A percentile compares a stretch with the other conserved stretches of the same genome.
Evolutionary conservation across 768 basidiomycete species (phyloP).

Genomic region (Amanita pseudoporphyria): DNA sequence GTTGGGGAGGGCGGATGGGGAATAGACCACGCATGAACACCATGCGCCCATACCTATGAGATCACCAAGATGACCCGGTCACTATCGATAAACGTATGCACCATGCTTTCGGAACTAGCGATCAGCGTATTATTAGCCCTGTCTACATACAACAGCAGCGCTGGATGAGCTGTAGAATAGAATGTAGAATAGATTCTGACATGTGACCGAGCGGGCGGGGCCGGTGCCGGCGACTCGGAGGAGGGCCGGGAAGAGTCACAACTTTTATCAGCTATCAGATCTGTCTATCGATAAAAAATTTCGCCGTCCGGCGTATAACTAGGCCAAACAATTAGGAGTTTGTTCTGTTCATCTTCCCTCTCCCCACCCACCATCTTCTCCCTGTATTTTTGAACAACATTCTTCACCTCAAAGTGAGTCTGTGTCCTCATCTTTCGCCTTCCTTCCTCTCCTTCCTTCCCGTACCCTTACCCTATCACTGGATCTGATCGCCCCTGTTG

Average conservation of each 20-base stretch:
- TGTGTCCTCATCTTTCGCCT: constrained; percentile 11
- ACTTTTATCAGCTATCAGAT: constrained; percentile 46
- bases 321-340: constrained; percentile 39
- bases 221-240: constrained; percentile 15
- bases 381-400: constrained; percentile 18
- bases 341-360: constrained; percentile 26
- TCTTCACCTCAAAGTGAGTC: constrained; percentile 28
- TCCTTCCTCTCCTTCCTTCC: constrained; percentile 7
- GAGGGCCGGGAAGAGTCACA: constrained; percentile 31
- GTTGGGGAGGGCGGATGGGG: constrained; percentile 72
- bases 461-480: constrained; percentile 10
- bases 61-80: background rate
- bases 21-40: constrained; percentile 17
- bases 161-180: no score
- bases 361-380: constrained; percentile 38
- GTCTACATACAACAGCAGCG: background rate
- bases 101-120: background rate
- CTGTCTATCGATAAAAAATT: constrained; percentile 52
- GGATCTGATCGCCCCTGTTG: constrained; percentile 18
- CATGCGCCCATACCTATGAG: background rate
- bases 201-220: constrained; percentile 4
- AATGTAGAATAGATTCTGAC: no score
- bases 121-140: background rate
- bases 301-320: constrained; percentile 46
- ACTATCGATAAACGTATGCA: background rate